A percentile compares a stretch with the other conserved stretches of the same genome.
phyloP scores from a whole-genome alignment of 2,329 filamentous ascomycete species.

The Periglandula ipomoeae region DNA sequence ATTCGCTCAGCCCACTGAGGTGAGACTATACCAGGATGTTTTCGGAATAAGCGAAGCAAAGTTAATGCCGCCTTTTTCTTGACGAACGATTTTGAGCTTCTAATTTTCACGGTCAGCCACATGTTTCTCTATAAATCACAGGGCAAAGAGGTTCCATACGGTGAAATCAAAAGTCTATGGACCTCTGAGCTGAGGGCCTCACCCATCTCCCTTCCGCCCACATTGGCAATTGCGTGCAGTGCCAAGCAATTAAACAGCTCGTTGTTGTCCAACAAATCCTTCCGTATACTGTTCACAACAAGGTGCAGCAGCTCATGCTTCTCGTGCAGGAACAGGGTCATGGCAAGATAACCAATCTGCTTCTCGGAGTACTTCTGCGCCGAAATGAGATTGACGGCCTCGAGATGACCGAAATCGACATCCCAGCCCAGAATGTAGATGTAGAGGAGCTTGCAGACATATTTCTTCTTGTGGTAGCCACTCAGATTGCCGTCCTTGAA shows the following conservation, averaged over 20 bases:
- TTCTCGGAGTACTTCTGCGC: conserved; percentile 98
- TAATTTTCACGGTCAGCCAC: conserved; percentile 12
- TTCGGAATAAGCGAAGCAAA: conserved; percentile 85
- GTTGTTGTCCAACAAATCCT: conserved; percentile 89
- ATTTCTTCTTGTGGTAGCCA: conserved; percentile 99
- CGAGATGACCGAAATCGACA: conserved; percentile 96
- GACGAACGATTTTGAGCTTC: conserved; percentile 84
- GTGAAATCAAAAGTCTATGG: conserved; percentile 86
- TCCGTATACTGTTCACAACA: conserved; percentile 97
- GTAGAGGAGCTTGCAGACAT: conserved; percentile 98
- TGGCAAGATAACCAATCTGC: conserved; percentile 96
- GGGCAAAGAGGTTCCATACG: conserved; percentile 46
- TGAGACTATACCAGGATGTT: conserved; percentile 87
- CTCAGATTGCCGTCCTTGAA: conserved; percentile 93
- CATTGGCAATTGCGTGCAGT: conserved; percentile 94
- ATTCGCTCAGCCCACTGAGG: conserved; percentile 97
- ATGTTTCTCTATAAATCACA: not conserved
- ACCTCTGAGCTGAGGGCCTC: conserved; percentile 89
- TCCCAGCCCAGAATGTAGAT: conserved; percentile 99
- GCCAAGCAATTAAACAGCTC: conserved; percentile 97
- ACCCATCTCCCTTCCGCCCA: conserved; percentile 93
- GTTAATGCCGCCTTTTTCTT: conserved; percentile 99
- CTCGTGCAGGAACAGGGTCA: conserved; percentile 95
- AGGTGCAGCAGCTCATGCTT: conserved; percentile 92
- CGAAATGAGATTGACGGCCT: conserved; percentile 95